Conservation (phyloP, 2,329 filamentous ascomycete species). For the Rhynchosporium graminicola region DNA sequence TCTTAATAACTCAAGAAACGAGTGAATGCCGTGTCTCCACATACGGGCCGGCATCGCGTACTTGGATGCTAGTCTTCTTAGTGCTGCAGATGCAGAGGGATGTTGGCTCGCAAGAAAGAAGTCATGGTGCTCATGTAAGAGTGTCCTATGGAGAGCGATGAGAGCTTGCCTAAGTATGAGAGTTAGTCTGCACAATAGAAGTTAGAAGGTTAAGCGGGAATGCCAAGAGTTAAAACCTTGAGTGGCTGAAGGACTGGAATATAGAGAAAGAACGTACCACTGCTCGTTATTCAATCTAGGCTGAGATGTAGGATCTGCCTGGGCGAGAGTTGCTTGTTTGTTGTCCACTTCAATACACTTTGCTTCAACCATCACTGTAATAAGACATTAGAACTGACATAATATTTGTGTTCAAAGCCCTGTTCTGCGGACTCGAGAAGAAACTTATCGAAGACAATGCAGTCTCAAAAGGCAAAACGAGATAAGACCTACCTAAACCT, state of each 20-base stretch:
- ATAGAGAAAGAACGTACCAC: slow-evolving; percentile 49
- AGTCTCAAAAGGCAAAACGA: too few relatives aligned
- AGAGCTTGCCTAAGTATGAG: slow-evolving; percentile 57
- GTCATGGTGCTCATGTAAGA: slow-evolving; percentile 81
- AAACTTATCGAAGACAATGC: too few relatives aligned
- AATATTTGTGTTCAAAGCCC: not conserved
- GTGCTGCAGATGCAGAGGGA: slow-evolving; percentile 68
- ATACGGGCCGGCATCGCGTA: slow-evolving; percentile 91
- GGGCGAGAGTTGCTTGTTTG: slow-evolving; percentile 55
- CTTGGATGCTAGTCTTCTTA: slow-evolving; percentile 71
- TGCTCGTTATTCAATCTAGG: slow-evolving; percentile 63
- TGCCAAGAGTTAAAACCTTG: too few relatives aligned
- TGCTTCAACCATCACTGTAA: slow-evolving; percentile 74
- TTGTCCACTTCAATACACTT: slow-evolving; percentile 85
- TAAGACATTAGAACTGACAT: not conserved
- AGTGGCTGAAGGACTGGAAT: not conserved
- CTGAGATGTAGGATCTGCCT: slow-evolving; percentile 46
- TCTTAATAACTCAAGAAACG: slow-evolving; percentile 75
- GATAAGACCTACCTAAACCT: slow-evolving; percentile 50
- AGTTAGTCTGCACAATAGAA: not conserved
- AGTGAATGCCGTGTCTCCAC: slow-evolving; percentile 92
- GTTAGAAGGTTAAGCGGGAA: too few relatives aligned
- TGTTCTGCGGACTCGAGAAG: too few relatives aligned
- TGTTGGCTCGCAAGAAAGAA: slow-evolving; percentile 89
- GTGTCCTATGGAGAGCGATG: slow-evolving; percentile 76